Conservation (phyloP, 805 yeast genomes). For the Scheffersomyces lignosus region DNA sequence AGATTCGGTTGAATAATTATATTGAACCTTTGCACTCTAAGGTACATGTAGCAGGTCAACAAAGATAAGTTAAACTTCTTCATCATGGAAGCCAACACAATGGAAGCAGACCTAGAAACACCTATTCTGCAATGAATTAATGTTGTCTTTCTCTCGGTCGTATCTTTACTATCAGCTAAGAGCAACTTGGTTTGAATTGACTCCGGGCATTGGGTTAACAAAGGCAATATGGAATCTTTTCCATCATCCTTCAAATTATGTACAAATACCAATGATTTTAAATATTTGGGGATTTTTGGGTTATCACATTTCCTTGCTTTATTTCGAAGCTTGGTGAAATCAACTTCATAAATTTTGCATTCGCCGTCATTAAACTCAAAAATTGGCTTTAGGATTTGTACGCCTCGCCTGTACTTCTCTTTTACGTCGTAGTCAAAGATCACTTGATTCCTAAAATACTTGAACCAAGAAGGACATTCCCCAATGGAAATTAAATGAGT, state of each 20-base stretch:
- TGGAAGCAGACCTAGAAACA: conserved; percentile 43
- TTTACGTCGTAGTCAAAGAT: conserved; percentile 8
- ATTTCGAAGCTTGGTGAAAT: conserved; percentile 8
- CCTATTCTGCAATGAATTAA: conserved; percentile 43
- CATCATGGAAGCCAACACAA: conserved; percentile 41
- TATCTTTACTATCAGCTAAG: conserved; percentile 16
- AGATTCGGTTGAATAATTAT: conserved; percentile 44
- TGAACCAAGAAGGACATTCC: conserved; percentile 37
- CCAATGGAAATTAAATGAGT: conserved; percentile 33
- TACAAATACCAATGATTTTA: conserved; percentile 22
- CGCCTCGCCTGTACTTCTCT: conserved; percentile 1
- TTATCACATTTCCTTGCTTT: conserved; percentile 3
- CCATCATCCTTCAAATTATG: conserved; percentile 41
- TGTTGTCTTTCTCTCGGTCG: conserved; percentile 10
- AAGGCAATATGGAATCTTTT: conserved; percentile 29
- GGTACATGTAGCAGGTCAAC: conserved; percentile 35
- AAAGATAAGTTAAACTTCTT: conserved; percentile 27
- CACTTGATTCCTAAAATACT: conserved; percentile 8
- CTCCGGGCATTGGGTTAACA: conserved; percentile 29
- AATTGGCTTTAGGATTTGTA: conserved; percentile 12
- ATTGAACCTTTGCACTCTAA: conserved; percentile 39
- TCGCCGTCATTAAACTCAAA: conserved; percentile 18
- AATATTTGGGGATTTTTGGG: conserved; percentile 5
- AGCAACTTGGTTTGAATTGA: conserved; percentile 28
- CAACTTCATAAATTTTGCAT: conserved; percentile 19